phyloP scores from a whole-genome alignment of 305 asterid genomes.

The Fraxinus greggii region DNA sequence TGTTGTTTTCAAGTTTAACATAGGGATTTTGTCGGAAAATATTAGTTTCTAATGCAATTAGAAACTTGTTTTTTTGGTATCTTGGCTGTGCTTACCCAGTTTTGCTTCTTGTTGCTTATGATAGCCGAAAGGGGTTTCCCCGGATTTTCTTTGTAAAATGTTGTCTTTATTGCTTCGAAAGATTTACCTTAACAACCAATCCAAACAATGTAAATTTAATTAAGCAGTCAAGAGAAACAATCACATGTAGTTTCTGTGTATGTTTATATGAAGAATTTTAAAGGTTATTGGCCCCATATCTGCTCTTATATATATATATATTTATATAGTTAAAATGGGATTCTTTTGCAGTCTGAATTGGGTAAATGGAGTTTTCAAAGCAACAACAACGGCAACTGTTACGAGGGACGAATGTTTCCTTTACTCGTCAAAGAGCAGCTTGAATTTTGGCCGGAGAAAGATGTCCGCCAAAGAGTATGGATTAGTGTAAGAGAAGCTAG shows the following conservation, averaged over 20 bases:
- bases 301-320: too few relatives aligned
- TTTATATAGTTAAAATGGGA: not conserved
- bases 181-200: not conserved
- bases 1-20: not conserved
- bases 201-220: not conserved
- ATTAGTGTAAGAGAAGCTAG: constrained; percentile 74
- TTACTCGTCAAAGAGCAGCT: constrained; percentile 38
- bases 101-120: not conserved
- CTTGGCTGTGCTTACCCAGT: not conserved
- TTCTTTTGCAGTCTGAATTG: constrained; percentile 29
- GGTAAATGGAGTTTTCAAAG: constrained; percentile 40
- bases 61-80: not conserved
- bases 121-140: not conserved
- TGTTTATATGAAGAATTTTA: not conserved
- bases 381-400: constrained; percentile 27
- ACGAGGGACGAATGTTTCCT: constrained; percentile 44
- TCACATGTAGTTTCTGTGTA: not conserved
- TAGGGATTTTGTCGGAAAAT: not conserved
- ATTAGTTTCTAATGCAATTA: not conserved
- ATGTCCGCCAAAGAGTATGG: constrained; percentile 45
- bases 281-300: not conserved
- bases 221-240: not conserved
- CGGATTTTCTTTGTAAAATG: not conserved
- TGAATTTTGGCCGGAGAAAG: constrained; percentile 52
- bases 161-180: not conserved